Conservation (phyloP, 2,329 filamentous ascomycete genomes). For the Incumbomyces lentus region DNA sequence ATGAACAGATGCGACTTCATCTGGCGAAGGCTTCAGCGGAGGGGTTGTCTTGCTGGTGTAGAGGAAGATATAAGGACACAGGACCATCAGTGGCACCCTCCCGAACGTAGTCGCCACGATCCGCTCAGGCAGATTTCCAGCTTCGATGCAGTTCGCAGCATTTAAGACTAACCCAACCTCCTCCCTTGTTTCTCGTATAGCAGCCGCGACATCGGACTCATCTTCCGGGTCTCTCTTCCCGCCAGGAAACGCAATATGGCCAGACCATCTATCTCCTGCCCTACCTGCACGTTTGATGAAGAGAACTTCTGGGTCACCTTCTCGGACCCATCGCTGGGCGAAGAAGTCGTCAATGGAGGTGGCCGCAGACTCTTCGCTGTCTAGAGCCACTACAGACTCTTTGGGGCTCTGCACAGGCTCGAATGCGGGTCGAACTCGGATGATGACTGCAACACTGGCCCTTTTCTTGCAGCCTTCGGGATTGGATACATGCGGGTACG, state of each 20-base stretch:
- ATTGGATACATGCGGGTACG: conserved; percentile 36
- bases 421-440: conserved; percentile 51
- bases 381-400: conserved; percentile 13
- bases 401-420: conserved; percentile 40
- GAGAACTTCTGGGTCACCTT: conserved; percentile 57
- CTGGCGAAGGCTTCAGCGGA: conserved; percentile 52
- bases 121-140: conserved; percentile 56
- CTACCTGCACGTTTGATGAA: conserved; percentile 61
- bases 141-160: conserved; percentile 34
- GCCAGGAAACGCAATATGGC: conserved; percentile 58
- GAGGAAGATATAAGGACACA: conserved; percentile 59
- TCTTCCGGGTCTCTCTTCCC: conserved; percentile 58
- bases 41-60: conserved; percentile 47
- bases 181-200: conserved; percentile 54
- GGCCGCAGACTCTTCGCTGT: conserved; percentile 17
- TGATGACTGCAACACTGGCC: conserved; percentile 55
- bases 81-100: conserved; percentile 55
- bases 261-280: conserved; percentile 57
- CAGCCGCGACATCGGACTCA: conserved; percentile 50
- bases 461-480: conserved; percentile 44
- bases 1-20: conserved; percentile 57
- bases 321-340: conserved; percentile 51
- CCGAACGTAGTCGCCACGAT: conserved; percentile 59
- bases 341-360: conserved; percentile 47
- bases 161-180: conserved; percentile 56